phyloP scores from a whole-genome alignment of 371 early-diverging fungal species.

The Synchytrium microbalum region DNA sequence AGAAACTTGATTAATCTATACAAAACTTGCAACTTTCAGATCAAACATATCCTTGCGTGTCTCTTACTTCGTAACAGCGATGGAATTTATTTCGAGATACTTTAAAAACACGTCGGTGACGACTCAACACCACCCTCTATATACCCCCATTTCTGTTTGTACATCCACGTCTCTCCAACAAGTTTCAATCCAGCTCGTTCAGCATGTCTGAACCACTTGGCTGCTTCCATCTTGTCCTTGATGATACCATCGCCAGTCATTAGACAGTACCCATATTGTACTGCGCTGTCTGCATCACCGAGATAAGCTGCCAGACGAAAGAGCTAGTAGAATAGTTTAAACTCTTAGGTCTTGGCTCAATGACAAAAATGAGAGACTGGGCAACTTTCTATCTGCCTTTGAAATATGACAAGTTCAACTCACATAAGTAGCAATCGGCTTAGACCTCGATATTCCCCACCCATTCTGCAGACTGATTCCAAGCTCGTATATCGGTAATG shows the following conservation, averaged over 20 bases:
- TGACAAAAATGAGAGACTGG: background rate
- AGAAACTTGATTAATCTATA: too few relatives aligned
- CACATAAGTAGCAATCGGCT: conserved; percentile 21
- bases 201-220: conserved; percentile 25
- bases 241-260: conserved; percentile 12
- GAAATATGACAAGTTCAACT: conserved; percentile 16
- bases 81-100: too few relatives aligned
- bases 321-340: too few relatives aligned
- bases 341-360: too few relatives aligned
- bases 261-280: conserved; percentile 16
- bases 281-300: conserved; percentile 25
- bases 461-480: conserved; percentile 23
- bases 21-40: too few relatives aligned
- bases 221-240: conserved; percentile 16
- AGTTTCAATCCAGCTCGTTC: conserved; percentile 15
- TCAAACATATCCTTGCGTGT: too few relatives aligned
- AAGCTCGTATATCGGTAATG: conserved; percentile 29
- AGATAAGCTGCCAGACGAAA: background rate
- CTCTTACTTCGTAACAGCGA: too few relatives aligned
- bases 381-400: background rate
- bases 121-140: background rate
- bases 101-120: too few relatives aligned
- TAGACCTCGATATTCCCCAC: conserved; percentile 21
- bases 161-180: conserved; percentile 30
- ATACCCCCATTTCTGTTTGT: conserved; percentile 31